Conservation (phyloP, 495 filamentous ascomycete species). For the Schizothecium vesticola region DNA sequence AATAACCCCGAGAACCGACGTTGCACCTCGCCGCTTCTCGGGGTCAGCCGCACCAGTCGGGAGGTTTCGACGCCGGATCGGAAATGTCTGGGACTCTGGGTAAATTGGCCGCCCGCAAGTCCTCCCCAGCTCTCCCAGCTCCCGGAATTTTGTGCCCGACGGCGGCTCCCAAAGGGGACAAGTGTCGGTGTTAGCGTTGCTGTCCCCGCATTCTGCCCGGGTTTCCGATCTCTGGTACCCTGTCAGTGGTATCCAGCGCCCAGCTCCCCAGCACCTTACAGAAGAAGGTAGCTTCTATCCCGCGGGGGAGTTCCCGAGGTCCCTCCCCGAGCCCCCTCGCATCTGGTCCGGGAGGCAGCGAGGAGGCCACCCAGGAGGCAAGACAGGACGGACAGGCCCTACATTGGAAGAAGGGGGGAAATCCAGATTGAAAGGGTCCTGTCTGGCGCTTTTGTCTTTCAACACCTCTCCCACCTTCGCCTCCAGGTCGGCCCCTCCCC, state of each 20-base stretch:
- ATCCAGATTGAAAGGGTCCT: background rate
- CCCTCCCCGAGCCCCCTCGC: background rate
- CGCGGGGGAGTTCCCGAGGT: background rate
- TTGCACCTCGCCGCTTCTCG: background rate
- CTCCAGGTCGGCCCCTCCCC: background rate
- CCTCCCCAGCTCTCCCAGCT: slow-evolving; percentile 3
- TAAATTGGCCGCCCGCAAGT: slow-evolving; percentile 3
- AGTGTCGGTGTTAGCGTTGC: slow-evolving; percentile 31
- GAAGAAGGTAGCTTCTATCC: background rate
- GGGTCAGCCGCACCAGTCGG: background rate
- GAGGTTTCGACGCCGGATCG: background rate
- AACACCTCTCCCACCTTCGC: background rate
- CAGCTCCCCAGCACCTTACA: background rate
- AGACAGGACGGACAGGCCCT: background rate
- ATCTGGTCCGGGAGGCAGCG: background rate
- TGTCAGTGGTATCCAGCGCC: background rate
- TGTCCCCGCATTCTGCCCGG: slow-evolving; percentile 33
- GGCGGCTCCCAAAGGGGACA: slow-evolving; percentile 22
- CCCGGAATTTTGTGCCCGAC: slow-evolving; percentile 26
- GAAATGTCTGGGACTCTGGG: background rate
- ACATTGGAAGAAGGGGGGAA: background rate
- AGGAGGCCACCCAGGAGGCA: background rate
- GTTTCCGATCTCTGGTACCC: slow-evolving; percentile 25
- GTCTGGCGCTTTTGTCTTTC: background rate
- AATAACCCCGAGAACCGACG: background rate